phyloP scores from a whole-genome alignment of 169 alveolate genomes.

The Perkinsus olseni region DNA sequence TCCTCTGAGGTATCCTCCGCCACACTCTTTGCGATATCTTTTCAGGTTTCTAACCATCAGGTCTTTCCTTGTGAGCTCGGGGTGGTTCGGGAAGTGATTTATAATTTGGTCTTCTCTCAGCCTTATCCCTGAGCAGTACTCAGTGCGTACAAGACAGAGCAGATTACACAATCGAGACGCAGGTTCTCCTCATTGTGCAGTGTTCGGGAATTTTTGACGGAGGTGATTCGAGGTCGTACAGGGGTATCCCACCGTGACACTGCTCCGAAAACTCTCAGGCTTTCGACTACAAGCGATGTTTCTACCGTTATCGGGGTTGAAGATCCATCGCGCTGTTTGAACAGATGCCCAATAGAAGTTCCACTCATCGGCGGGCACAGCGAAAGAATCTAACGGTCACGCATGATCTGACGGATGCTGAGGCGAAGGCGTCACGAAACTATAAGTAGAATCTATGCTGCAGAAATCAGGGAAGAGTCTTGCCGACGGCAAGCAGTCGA shows the following conservation, averaged over 20 bases:
- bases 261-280: too few relatives aligned
- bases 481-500: too few relatives aligned
- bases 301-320: conserved; percentile 65
- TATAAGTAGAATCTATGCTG: too few relatives aligned
- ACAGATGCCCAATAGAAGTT: conserved; percentile 75
- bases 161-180: too few relatives aligned
- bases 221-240: too few relatives aligned
- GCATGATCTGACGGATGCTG: background rate
- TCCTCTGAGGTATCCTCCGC: conserved; percentile 33
- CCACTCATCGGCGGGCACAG: conserved; percentile 49
- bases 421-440: too few relatives aligned
- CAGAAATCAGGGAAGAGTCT: too few relatives aligned
- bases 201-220: too few relatives aligned
- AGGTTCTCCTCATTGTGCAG: too few relatives aligned
- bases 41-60: conserved; percentile 73
- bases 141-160: too few relatives aligned
- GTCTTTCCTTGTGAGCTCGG: conserved; percentile 82
- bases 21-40: conserved; percentile 61
- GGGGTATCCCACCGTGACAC: too few relatives aligned
- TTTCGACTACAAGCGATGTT: conserved; percentile 8
- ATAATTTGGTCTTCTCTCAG: conserved; percentile 55
- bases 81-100: conserved; percentile 81
- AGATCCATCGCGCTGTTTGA: conserved; percentile 65
- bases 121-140: conserved; percentile 7
- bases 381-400: background rate